These are phyloP conservation scores for Neopestalotiopsis sp. DNA, from an alignment of 2,329 filamentous ascomycete genomes.

Conservation along the genomic window DNA sequence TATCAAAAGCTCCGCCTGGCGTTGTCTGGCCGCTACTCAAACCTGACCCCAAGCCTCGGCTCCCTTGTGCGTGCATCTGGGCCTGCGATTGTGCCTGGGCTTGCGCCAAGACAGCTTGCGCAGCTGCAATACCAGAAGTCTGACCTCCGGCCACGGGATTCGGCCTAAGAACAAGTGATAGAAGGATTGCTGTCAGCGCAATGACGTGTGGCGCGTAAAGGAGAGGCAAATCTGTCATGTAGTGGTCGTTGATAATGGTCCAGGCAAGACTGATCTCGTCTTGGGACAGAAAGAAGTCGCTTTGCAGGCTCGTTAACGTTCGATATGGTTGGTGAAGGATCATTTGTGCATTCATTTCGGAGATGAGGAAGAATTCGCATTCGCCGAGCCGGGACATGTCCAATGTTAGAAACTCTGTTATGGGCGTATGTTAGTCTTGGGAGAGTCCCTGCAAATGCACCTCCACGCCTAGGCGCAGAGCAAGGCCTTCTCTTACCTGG, in stretches of 20 bases:
- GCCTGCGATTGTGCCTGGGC: constrained; percentile 22
- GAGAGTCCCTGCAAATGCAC: not conserved
- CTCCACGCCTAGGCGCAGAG: not conserved
- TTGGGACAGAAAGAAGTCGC: constrained; percentile 71
- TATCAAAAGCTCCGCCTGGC: constrained; percentile 33
- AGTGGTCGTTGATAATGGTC: constrained; percentile 89
- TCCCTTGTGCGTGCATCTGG: constrained; percentile 41
- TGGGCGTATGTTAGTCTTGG: not conserved
- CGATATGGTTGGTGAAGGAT: constrained; percentile 93
- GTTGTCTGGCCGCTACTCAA: constrained; percentile 31
- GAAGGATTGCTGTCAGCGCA: constrained; percentile 83
- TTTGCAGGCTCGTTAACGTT: constrained; percentile 73
- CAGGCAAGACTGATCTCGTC: constrained; percentile 82
- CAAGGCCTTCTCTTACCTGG: constrained; percentile 57
- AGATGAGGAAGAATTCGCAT: constrained; percentile 92
- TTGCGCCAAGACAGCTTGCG: constrained; percentile 54
- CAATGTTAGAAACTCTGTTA: constrained; percentile 68
- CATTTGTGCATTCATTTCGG: constrained; percentile 87
- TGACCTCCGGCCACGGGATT: constrained; percentile 34
- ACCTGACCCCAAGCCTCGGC: constrained; percentile 23
- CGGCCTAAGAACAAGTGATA: constrained; percentile 83
- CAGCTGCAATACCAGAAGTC: constrained; percentile 53
- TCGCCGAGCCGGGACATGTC: constrained; percentile 88
- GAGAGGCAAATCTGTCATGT: constrained; percentile 88
- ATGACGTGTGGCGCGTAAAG: constrained; percentile 86